These are phyloP conservation scores for Glarea lozoyensis DNA, from an alignment of 495 filamentous ascomycete genomes.

Conservation along the genomic window DNA sequence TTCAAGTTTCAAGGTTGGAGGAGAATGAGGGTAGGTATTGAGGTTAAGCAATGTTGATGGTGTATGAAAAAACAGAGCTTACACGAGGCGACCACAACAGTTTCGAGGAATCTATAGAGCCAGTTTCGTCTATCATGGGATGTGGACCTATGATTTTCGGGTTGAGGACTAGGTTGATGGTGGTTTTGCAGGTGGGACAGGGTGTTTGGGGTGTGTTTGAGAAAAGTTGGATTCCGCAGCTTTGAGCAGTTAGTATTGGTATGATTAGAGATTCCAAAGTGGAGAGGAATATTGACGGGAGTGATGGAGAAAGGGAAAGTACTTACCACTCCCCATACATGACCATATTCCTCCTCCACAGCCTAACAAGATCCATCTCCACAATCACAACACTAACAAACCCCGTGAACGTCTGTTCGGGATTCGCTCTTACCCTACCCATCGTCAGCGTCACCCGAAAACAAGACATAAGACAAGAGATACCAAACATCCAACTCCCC, in stretches of 20 bases:
- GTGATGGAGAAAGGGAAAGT: neutral
- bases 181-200: slow-evolving; percentile 45
- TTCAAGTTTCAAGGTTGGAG: no score
- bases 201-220: slow-evolving; percentile 34
- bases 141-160: slow-evolving; percentile 41
- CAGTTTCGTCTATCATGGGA: slow-evolving; percentile 52
- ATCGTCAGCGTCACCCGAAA: neutral
- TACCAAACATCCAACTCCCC: slow-evolving; percentile 53
- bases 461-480: slow-evolving; percentile 4
- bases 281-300: neutral
- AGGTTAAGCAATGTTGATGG: no score
- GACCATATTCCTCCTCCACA: slow-evolving; percentile 37
- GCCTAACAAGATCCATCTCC: slow-evolving; percentile 40
- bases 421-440: slow-evolving; percentile 27
- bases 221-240: slow-evolving; percentile 49
- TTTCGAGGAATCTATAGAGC: slow-evolving; percentile 34
- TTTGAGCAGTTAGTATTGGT: slow-evolving; percentile 3
- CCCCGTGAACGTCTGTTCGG: slow-evolving; percentile 39
- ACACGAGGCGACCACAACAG: no score
- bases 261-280: neutral
- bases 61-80: no score
- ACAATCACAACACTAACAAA: slow-evolving; percentile 49
- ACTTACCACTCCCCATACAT: slow-evolving; percentile 49
- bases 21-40: no score
- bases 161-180: slow-evolving; percentile 39